Conservation (phyloP, 2,329 filamentous ascomycete species). For the Aspergillus neotritici region DNA sequence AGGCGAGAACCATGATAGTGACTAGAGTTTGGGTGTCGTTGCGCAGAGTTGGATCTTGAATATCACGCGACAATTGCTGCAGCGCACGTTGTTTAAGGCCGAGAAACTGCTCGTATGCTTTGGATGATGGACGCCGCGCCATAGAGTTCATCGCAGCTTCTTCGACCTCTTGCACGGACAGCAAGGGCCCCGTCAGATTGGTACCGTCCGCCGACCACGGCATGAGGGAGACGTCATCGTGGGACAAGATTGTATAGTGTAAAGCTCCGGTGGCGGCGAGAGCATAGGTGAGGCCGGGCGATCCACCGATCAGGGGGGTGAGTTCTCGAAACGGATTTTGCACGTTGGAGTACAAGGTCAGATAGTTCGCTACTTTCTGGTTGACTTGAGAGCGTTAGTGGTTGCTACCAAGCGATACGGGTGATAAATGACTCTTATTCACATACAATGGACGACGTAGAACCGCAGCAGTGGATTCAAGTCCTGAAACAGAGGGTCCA, state of each 20-base stretch:
- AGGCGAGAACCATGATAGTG: constrained; percentile 45
- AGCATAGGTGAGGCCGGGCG: constrained; percentile 43
- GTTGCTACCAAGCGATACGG: no score
- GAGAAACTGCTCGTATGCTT: constrained; percentile 37
- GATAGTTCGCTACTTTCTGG: constrained; percentile 38
- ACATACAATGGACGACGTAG: constrained; percentile 44
- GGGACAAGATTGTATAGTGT: constrained; percentile 40
- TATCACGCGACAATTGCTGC: constrained; percentile 34
- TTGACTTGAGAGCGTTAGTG: constrained; percentile 22
- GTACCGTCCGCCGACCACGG: constrained; percentile 26
- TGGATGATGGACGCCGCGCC: constrained; percentile 29
- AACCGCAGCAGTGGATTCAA: constrained; percentile 40
- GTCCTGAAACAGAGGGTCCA: constrained; percentile 46
- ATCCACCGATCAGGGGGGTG: constrained; percentile 40
- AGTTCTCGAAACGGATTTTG: constrained; percentile 47
- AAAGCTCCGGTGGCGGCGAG: constrained; percentile 46
- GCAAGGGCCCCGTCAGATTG: constrained; percentile 8
- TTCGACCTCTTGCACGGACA: constrained; percentile 25
- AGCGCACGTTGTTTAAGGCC: constrained; percentile 47
- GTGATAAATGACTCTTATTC: not conserved
- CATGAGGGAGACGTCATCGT: constrained; percentile 30
- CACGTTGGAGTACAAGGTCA: constrained; percentile 44
- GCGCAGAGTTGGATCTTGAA: constrained; percentile 23
- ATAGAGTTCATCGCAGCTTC: constrained; percentile 25
- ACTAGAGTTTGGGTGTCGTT: constrained; percentile 42